Evolutionary conservation across 805 yeast genomes (phyloP).

Genomic region (Sungouiella thailandica): DNA sequence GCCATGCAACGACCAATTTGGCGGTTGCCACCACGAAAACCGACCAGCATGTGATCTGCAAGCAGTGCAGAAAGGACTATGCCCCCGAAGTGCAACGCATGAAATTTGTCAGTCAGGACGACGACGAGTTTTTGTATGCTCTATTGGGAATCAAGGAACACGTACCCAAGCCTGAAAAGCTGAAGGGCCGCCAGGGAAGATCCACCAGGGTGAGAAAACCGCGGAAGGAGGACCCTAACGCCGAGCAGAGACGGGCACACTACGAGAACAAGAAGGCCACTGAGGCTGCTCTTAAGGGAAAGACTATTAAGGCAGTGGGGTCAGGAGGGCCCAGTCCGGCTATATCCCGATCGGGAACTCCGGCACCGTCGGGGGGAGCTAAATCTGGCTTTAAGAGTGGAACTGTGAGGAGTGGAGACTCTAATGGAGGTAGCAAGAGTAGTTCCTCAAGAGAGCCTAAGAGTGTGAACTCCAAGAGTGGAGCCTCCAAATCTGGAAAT

Average conservation of each 20-base stretch:
- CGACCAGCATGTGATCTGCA: slow-evolving; percentile 36
- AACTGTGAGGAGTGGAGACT: background rate
- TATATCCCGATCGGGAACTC: slow-evolving; percentile 9
- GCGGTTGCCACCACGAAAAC: slow-evolving; percentile 23
- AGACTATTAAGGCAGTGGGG: slow-evolving; percentile 37
- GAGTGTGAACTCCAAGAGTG: background rate
- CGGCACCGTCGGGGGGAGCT: slow-evolving; percentile 3
- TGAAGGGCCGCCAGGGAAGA: slow-evolving; percentile 21
- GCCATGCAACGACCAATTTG: slow-evolving; percentile 40
- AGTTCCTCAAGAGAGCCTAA: background rate
- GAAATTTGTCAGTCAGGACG: slow-evolving; percentile 39
- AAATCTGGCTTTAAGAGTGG: background rate
- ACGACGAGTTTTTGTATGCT: slow-evolving; percentile 42
- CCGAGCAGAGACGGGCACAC: slow-evolving; percentile 35
- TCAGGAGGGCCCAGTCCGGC: slow-evolving; percentile 14
- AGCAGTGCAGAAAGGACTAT: slow-evolving; percentile 32
- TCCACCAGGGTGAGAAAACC: slow-evolving; percentile 11
- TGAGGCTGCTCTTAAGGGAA: slow-evolving; percentile 30
- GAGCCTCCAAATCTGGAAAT: background rate
- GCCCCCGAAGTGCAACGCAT: slow-evolving; percentile 1
- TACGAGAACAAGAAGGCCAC: slow-evolving; percentile 29
- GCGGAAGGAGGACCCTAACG: slow-evolving; percentile 22
- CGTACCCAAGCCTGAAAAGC: slow-evolving; percentile 15
- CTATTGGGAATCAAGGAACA: slow-evolving; percentile 46
- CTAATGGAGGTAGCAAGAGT: background rate